phyloP scores from a whole-genome alignment of 768 basidiomycete species.

The Mycena vulgaris region DNA sequence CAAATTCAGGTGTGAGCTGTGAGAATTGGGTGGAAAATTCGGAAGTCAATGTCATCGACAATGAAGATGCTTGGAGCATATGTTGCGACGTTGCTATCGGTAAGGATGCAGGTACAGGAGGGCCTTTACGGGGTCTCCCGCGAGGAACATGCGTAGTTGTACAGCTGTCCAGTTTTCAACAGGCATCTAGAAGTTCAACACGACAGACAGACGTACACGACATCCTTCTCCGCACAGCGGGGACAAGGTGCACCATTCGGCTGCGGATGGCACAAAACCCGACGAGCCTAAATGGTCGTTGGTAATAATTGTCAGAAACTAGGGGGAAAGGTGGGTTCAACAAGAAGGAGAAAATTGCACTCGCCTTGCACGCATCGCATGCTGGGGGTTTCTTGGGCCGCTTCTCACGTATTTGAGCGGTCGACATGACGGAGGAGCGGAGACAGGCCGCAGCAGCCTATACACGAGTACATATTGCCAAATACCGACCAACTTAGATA shows the following conservation, averaged over 20 bases:
- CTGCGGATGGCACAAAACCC: conserved; percentile 18
- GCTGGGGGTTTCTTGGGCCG: conserved; percentile 1
- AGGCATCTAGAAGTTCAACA: background rate
- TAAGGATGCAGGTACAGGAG: background rate
- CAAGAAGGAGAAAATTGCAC: background rate
- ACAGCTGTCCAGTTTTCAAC: background rate
- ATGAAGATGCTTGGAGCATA: background rate
- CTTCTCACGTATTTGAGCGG: too few relatives aligned
- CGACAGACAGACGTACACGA: background rate
- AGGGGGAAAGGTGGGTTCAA: too few relatives aligned
- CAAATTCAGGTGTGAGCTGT: conserved; percentile 16
- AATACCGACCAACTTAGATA: too few relatives aligned
- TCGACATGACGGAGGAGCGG: too few relatives aligned
- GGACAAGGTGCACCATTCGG: conserved; percentile 1
- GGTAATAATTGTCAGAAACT: too few relatives aligned
- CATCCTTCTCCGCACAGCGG: conserved; percentile 2
- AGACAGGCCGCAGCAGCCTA: too few relatives aligned
- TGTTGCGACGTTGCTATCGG: background rate
- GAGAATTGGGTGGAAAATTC: background rate
- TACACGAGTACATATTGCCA: too few relatives aligned
- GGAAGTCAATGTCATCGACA: too few relatives aligned
- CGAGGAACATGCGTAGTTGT: background rate
- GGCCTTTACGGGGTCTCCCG: background rate
- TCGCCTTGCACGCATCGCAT: conserved; percentile 12
- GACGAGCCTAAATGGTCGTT: background rate